These are phyloP conservation scores for Coniochaeta sp. DNA, from an alignment of 2,329 filamentous ascomycete species.

Conservation along the genomic window DNA sequence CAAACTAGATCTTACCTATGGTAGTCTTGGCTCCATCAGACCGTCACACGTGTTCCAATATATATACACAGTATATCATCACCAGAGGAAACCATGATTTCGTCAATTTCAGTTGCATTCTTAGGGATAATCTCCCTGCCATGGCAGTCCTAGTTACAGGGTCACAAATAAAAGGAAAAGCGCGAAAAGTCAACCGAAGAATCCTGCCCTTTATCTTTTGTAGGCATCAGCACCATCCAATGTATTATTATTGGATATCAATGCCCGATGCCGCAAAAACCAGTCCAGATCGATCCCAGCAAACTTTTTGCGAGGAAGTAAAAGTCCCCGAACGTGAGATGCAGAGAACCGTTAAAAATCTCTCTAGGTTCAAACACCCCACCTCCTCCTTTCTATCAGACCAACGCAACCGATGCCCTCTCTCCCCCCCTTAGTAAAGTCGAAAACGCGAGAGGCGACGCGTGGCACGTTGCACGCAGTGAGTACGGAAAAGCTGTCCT, in stretches of 20 bases:
- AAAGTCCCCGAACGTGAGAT: not conserved
- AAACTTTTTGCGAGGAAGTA: constrained; percentile 4
- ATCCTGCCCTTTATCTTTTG: constrained; percentile 15
- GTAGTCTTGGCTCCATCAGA: too few relatives aligned
- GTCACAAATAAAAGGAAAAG: constrained; percentile 12
- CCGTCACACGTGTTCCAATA: not conserved
- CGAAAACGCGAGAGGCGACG: constrained; percentile 1
- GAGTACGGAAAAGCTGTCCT: constrained; percentile 12
- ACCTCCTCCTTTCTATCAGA: constrained; percentile 5
- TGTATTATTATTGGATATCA: constrained; percentile 11
- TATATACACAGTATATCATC: not conserved
- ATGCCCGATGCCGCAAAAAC: constrained; percentile 14
- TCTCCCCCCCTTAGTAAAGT: constrained; percentile 1
- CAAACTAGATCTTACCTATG: not conserved
- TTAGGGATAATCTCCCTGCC: constrained; percentile 12
- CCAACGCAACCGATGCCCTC: constrained; percentile 1
- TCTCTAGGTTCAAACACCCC: not conserved
- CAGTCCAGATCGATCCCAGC: constrained; percentile 4
- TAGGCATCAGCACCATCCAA: constrained; percentile 17
- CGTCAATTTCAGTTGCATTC: constrained; percentile 20
- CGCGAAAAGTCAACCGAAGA: constrained; percentile 7
- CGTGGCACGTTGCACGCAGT: constrained; percentile 9
- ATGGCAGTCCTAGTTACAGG: constrained; percentile 15
- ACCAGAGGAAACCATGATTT: not conserved
- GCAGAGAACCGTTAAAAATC: not conserved